A percentile compares a stretch with the other conserved stretches of the same genome.
These are phyloP conservation scores for Oehlia diaphana DNA, from an alignment of 192 early-diverging fungal species.

Conservation along the genomic window DNA sequence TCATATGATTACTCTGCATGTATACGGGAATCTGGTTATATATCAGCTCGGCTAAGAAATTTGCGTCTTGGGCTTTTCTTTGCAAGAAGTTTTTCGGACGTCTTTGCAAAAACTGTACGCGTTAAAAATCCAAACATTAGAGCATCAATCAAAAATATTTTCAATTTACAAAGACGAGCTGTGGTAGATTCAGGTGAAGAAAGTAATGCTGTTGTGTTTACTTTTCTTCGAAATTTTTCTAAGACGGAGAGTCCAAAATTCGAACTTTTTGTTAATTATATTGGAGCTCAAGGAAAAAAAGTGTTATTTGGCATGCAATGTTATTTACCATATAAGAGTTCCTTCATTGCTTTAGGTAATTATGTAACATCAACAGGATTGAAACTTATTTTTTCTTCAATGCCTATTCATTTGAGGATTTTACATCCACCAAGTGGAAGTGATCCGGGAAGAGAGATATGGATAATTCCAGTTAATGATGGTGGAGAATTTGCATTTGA, in stretches of 20 bases:
- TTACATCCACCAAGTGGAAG: constrained; percentile 21
- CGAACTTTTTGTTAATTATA: constrained; percentile 36
- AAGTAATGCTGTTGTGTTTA: constrained; percentile 42
- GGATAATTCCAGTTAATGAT: constrained; percentile 60
- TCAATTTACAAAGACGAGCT: constrained; percentile 49
- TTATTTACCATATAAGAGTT: constrained; percentile 56
- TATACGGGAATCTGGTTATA: constrained; percentile 67
- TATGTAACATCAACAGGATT: constrained; percentile 54
- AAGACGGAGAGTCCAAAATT: constrained; percentile 37
- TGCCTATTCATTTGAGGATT: constrained; percentile 56
- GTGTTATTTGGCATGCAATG: constrained; percentile 39
- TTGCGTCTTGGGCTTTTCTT: constrained; percentile 61
- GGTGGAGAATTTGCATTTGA: constrained; percentile 65
- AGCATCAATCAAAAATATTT: constrained; percentile 40
- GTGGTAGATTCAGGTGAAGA: background rate
- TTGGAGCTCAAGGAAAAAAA: background rate
- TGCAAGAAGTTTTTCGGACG: constrained; percentile 57
- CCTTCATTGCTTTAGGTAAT: constrained; percentile 63
- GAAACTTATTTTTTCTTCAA: constrained; percentile 55
- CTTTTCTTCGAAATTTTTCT: constrained; percentile 71
- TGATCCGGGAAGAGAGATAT: constrained; percentile 51
- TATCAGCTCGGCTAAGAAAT: constrained; percentile 60
- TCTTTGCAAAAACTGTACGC: constrained; percentile 54
- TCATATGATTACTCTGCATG: constrained; percentile 78
- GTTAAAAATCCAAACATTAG: constrained; percentile 34